phyloP scores from a whole-genome alignment of 1,284 basidiomycete species.

The Macrocystidia cucumis region DNA sequence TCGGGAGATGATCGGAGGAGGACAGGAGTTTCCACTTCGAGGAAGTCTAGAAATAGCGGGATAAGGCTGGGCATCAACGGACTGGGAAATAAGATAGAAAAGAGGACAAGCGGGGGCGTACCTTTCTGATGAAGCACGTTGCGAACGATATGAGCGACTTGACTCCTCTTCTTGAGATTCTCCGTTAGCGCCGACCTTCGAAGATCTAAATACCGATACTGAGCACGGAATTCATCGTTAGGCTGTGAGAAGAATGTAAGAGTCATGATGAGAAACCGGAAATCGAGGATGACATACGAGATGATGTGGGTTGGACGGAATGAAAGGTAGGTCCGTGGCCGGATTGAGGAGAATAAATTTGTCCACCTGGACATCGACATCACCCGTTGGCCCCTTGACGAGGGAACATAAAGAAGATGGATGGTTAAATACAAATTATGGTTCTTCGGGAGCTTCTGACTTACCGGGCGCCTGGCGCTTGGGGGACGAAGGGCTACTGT shows the following conservation, averaged over 20 bases:
- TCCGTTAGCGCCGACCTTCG: slow-evolving; percentile 65
- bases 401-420: slow-evolving; percentile 10
- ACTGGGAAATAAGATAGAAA: too few species aligned
- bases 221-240: slow-evolving; percentile 79
- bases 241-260: slow-evolving; percentile 36
- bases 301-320: slow-evolving; percentile 69
- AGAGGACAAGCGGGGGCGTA: slow-evolving; percentile 20
- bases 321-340: slow-evolving; percentile 71
- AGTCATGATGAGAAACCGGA: slow-evolving; percentile 3
- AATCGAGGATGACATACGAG: slow-evolving; percentile 39
- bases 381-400: slow-evolving; percentile 52
- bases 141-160: slow-evolving; percentile 74
- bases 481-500: slow-evolving; percentile 57
- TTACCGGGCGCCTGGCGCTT: slow-evolving; percentile 48
- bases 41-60: slow-evolving; percentile 51
- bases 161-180: slow-evolving; percentile 77
- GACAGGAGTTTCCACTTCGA: slow-evolving; percentile 91
- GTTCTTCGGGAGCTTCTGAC: slow-evolving; percentile 17
- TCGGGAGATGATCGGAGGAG: slow-evolving; percentile 92
- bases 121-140: slow-evolving; percentile 70
- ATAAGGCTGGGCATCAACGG: slow-evolving; percentile 9
- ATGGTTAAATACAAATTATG: slow-evolving; percentile 14
- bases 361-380: slow-evolving; percentile 76
- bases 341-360: slow-evolving; percentile 73
- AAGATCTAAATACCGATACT: slow-evolving; percentile 86